Evolutionary conservation across 441 rosid species (phyloP).

Genomic region (Erodium chrysanthum): DNA sequence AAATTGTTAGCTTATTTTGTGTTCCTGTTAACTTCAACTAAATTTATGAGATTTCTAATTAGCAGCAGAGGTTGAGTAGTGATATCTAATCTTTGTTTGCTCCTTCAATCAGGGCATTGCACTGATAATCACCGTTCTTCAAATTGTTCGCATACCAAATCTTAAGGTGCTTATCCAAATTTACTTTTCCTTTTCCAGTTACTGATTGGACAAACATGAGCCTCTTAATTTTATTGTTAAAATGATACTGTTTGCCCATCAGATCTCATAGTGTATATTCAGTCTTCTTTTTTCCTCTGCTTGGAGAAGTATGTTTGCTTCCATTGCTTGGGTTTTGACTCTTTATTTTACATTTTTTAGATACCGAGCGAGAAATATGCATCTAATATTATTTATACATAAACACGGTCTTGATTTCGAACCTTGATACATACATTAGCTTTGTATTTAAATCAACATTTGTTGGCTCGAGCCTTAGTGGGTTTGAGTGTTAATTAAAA

Average conservation of each 20-base stretch:
- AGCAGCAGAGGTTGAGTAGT: conserved; percentile 16
- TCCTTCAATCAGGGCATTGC: conserved; percentile 36
- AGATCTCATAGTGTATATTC: background rate
- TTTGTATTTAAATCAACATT: too few relatives aligned
- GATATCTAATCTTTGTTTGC: conserved; percentile 3
- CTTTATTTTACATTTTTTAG: background rate
- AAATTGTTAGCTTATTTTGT: background rate
- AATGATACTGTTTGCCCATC: background rate
- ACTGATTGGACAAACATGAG: background rate
- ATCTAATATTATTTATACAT: background rate
- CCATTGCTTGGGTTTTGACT: background rate
- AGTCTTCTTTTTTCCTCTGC: background rate
- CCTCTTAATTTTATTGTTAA: background rate
- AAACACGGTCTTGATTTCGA: too few relatives aligned
- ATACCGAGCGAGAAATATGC: background rate
- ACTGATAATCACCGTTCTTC: conserved; percentile 47
- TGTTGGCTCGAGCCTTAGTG: too few relatives aligned
- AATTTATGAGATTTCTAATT: background rate
- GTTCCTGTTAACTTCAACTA: conserved; percentile 1
- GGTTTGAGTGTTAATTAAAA: too few relatives aligned
- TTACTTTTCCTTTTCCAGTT: conserved; percentile 10
- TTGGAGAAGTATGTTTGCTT: conserved; percentile 3
- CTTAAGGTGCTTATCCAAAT: conserved; percentile 33
- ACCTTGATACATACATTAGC: background rate
- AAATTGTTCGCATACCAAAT: conserved; percentile 44